Evolutionary conservation across 1,284 basidiomycete genomes (phyloP), one percentile per base, ranked within the genome.

Genomic region (Trichosporon sp.): DNA sequence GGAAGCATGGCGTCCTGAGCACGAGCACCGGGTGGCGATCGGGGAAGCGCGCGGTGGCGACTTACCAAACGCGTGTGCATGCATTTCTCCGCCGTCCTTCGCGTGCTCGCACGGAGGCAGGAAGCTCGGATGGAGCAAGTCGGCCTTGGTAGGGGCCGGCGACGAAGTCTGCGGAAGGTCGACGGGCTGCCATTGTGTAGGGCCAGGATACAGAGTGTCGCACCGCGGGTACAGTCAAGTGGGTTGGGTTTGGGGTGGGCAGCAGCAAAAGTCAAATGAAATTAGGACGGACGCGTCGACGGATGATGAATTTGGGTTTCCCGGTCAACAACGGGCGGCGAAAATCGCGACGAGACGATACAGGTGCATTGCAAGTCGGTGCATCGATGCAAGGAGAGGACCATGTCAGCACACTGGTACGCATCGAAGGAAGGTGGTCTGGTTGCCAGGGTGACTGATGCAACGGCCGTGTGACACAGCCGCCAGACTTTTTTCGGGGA

Each of bases 61-160:
- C 79, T 70, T 64, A 82, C 80, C 80, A 70, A 81, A 77, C 35
- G 80, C 80, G 58, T 82, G 80, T 13, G 79, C 75, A 73, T 82
- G 80, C 77, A 80, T 77, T 47, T 81, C 80, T 27, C 79, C 79
- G 34, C 75, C 76, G 23, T 75, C 73, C 42, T 71, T 67, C 34
- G 72, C 74, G 65, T 81, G 80, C 68, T 81, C 75, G 70, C 80
- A 82, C 42, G 79, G 77, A 1, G 79, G 78, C 2, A 81, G 69
- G 70, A 82, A 80, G 47, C 76, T 75, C n/a, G 78, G 78, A 38
- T 80, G 77, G 8, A 79, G 62, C n/a, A 78, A 65, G 62, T 78
- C 77, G 62, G 75, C 72, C 72, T 76, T 77, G 29, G 65, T 47
- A 51, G 67, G 21, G 32, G 53, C 29, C 31, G 68, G 56, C 12